Evolutionary conservation across 2,329 filamentous ascomycete genomes (phyloP), one percentile per base, ranked within the genome.

Genomic region (Huntiella omanensis): DNA sequence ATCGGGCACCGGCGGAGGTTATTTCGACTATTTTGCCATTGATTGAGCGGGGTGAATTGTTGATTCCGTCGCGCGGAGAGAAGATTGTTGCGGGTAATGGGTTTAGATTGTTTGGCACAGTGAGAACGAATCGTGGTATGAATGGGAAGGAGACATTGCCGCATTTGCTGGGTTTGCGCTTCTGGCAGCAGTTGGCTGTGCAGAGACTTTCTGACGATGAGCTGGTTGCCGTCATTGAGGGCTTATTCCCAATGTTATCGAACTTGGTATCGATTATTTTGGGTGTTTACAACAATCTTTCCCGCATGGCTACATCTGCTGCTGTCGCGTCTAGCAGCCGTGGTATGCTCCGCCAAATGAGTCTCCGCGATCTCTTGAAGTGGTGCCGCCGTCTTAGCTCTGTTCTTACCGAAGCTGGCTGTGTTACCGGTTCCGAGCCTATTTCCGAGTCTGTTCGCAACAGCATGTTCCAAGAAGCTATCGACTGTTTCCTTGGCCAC

Each of bases 1-100:
- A 98, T 58, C 78, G 88, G 51, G 91, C 91, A 8, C 91, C 92
- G 4, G 88, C 84, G 53, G 91, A 98, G 61, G 83, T 98, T 41
- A 77, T 98, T 60, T 93, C 88, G 58, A 86, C 87, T 11, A 72
- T 99, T 22, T 68, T 98, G 19, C 91, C 92, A 7, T 70, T 98
- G 6, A 87, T 98, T 50, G 91, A 98, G 62, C 77, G 83, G 50
- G 78, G 84, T n/a, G 85, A 95, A 59, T 71, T 98, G 11, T 68
- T 92, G 3, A 86, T 98, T 28, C 84, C 91, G 0, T 92, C 80
- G 54, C 78, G 88, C 49, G 87, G 85, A 47, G 86, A 96, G 63
- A 80, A 71, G 4, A 78, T 98, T 43, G 75, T 77, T 56, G 91
- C 91, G 45, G 76, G 83, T 1, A 77, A 77, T 55, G 84, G 82